Conservation (phyloP, 179 eudicot species). For the Dionaea muscipula region DNA sequence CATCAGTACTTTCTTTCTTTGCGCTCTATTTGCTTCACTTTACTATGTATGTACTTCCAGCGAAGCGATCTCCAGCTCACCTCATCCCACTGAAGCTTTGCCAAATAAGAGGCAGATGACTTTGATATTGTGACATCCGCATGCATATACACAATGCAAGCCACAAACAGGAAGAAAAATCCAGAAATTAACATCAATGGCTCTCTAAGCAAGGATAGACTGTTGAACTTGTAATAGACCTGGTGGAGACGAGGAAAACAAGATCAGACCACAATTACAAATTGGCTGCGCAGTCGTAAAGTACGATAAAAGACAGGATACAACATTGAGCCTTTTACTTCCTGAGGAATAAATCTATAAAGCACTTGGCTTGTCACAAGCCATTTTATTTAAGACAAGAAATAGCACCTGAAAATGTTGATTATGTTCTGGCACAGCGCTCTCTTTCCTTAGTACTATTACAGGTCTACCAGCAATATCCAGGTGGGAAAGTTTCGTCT, state of each 20-base stretch:
- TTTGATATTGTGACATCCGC: conserved; percentile 93
- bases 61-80: conserved; percentile 21
- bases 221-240: conserved; percentile 91
- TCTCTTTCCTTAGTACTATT: conserved; percentile 54
- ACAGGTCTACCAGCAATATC: conserved; percentile 92
- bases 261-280: not conserved
- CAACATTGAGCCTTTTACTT: no score
- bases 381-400: conserved; percentile 5
- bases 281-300: not conserved
- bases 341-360: no score
- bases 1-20: not conserved
- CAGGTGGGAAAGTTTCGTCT: conserved; percentile 76
- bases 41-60: not conserved
- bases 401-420: conserved; percentile 68
- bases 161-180: conserved; percentile 70
- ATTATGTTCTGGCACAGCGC: conserved; percentile 79
- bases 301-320: not conserved
- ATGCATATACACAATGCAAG: conserved; percentile 72
- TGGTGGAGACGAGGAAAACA: conserved; percentile 20
- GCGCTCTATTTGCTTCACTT: not conserved
- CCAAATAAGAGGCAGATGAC: conserved; percentile 79
- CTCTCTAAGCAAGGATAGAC: conserved; percentile 63
- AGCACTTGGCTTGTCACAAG: conserved; percentile 5
- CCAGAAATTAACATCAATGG: conserved; percentile 88
- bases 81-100: conserved; percentile 96